Evolutionary conservation across 129 eudicot genomes (phyloP), one percentile per base, ranked within the genome.

Genomic region (Saussurea involucrata): DNA sequence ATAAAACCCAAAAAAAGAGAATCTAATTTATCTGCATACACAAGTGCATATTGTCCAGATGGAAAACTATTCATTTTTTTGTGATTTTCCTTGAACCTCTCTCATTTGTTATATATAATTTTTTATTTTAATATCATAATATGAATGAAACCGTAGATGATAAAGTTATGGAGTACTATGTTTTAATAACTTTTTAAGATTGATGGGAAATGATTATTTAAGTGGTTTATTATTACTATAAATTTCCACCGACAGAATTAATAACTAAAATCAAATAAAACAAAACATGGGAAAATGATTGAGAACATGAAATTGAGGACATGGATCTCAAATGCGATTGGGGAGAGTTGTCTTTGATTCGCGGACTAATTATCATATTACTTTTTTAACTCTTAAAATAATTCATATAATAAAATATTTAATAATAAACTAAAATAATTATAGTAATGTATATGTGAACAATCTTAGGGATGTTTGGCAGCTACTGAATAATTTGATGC

Each of bases 281-380:
- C 25, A 60, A 67, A 74, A 75, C 9, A 53, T 4, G 61, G 4
- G 58, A 34, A 67, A 74, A 81, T 81, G 80, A 81, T 81, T 81
- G 80, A 74, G 22, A 57, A 80, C 84, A 21, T 80, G 84, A 40
- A 80, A 80, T 80, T 80, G 75, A 80, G 84, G 69, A 27, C 79
- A 55, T 66, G 31, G 79, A 74, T 81, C 84, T 74, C 37, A 68
- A 80, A 81, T 36, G 68, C 60, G 24, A 77, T 68, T 77, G 81
- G 75, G 49, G 57, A 40, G 18, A 29, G 10, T 21, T 80, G 80
- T 76, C 32, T 76, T 66, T 46, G 61, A 42, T 33, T 66, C 22
- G 10, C 22, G 72, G 32, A 29, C 5, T 17, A 1, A 60, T 22
- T 28, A 44, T 46, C 46, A 66, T 21, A 66, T 76, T 36, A 3